Evolutionary conservation across 768 basidiomycete genomes (phyloP).

Genomic region (Holtermannia corniformis): DNA sequence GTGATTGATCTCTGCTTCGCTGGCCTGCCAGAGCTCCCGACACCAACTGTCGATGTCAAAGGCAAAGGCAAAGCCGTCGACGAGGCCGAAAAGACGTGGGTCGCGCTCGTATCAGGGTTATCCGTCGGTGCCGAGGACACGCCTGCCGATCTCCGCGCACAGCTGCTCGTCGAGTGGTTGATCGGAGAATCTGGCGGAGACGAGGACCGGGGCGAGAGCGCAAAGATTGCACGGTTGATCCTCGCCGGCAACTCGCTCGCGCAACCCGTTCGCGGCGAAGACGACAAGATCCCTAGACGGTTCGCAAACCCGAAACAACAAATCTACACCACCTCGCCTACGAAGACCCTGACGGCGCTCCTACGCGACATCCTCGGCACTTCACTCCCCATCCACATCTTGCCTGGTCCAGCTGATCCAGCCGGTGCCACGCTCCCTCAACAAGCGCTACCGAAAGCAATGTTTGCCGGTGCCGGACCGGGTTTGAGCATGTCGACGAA

Average conservation of each 20-base stretch:
- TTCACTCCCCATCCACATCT: slow-evolving; percentile 71
- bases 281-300: slow-evolving; percentile 41
- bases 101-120: slow-evolving; percentile 77
- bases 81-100: slow-evolving; percentile 47
- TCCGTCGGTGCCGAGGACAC: slow-evolving; percentile 55
- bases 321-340: slow-evolving; percentile 67
- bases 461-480: slow-evolving; percentile 60
- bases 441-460: slow-evolving; percentile 80
- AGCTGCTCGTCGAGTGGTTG: slow-evolving; percentile 84
- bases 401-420: slow-evolving; percentile 83
- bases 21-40: slow-evolving; percentile 62
- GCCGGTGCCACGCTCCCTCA: slow-evolving; percentile 84
- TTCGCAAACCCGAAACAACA: slow-evolving; percentile 28
- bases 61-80: slow-evolving; percentile 27
- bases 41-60: slow-evolving; percentile 14
- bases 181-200: slow-evolving; percentile 68
- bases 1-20: slow-evolving; percentile 80
- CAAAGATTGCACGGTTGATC: slow-evolving; percentile 72
- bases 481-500: slow-evolving; percentile 73
- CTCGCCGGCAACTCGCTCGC: slow-evolving; percentile 79
- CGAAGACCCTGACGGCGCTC: slow-evolving; percentile 56
- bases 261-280: slow-evolving; percentile 45
- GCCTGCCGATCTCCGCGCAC: slow-evolving; percentile 53
- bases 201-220: slow-evolving; percentile 55
- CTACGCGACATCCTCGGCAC: slow-evolving; percentile 62